Percentiles rank a stretch among this genome's conserved stretches.
phyloP scores from a whole-genome alignment of 2,329 filamentous ascomycete genomes.

The Corinectria fuckeliana region DNA sequence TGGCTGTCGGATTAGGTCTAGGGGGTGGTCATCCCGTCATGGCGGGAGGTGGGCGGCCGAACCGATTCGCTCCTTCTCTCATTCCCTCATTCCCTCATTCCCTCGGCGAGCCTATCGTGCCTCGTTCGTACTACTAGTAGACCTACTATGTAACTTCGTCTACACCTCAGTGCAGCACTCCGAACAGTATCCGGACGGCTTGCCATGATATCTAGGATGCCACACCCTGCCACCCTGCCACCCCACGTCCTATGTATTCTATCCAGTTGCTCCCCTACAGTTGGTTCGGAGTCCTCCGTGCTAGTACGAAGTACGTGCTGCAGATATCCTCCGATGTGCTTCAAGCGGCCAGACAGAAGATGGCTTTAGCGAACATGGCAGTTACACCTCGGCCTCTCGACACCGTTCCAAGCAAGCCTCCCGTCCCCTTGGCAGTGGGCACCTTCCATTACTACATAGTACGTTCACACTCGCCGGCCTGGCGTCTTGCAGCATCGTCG shows the following conservation, averaged over 20 bases:
- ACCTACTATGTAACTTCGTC: neutral
- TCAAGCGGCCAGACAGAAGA: neutral
- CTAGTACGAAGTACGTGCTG: neutral
- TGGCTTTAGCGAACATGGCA: neutral
- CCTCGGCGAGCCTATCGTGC: no score
- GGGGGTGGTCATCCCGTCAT: neutral
- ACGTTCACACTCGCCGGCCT: no score
- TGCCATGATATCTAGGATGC: neutral
- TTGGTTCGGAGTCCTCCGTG: neutral
- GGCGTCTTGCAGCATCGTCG: constrained; percentile 4
- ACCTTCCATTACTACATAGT: no score
- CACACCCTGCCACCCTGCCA: no score
- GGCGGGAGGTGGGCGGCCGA: constrained; percentile 18
- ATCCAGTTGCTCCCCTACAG: neutral
- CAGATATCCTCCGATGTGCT: neutral
- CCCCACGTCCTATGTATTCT: neutral
- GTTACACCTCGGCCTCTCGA: neutral
- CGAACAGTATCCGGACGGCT: neutral
- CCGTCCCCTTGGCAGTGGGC: neutral
- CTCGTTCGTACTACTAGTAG: no score
- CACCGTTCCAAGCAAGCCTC: neutral
- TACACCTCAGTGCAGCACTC: neutral
- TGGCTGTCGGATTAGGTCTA: neutral
- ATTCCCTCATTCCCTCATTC: no score
- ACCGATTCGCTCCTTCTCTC: constrained; percentile 13